A percentile compares a stretch with the other conserved stretches of the same genome.
These are phyloP conservation scores for Berberis vulgaris DNA, from an alignment of 164 flowering plant species.

Conservation along the genomic window DNA sequence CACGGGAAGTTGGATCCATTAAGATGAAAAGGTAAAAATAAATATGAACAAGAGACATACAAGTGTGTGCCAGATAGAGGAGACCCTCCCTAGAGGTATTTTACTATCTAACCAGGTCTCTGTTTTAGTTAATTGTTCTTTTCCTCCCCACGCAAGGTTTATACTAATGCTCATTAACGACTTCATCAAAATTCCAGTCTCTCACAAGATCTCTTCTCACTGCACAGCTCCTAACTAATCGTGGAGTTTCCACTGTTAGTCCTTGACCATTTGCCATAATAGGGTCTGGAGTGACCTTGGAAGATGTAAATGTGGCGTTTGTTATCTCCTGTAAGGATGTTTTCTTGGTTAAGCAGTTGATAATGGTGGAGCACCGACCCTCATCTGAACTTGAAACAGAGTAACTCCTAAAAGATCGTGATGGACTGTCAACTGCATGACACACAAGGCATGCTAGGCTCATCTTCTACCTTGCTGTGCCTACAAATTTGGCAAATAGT, in stretches of 20 bases:
- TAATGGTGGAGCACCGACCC: conserved; percentile 65
- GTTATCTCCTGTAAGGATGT: conserved; percentile 26
- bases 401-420: conserved; percentile 87
- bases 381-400: conserved; percentile 84
- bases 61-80: conserved; percentile 6
- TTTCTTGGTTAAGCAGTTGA: conserved; percentile 46
- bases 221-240: conserved; percentile 76
- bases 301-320: conserved; percentile 28
- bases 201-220: conserved; percentile 81
- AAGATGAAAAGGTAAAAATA: neutral
- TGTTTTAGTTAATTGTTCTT: neutral
- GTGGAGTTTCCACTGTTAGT: conserved; percentile 42
- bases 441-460: conserved; percentile 87
- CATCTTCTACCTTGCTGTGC: conserved; percentile 29
- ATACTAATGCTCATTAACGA: conserved; percentile 39
- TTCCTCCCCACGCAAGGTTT: neutral
- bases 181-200: conserved; percentile 85
- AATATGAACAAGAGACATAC: conserved; percentile 14
- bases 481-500: neutral
- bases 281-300: conserved; percentile 85
- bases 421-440: conserved; percentile 78
- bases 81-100: neutral
- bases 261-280: conserved; percentile 22
- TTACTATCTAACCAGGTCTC: conserved; percentile 1
- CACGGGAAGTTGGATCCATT: too few relatives aligned